Conservation (phyloP, 2,329 filamentous ascomycete species). For the Aphanocladium album region DNA sequence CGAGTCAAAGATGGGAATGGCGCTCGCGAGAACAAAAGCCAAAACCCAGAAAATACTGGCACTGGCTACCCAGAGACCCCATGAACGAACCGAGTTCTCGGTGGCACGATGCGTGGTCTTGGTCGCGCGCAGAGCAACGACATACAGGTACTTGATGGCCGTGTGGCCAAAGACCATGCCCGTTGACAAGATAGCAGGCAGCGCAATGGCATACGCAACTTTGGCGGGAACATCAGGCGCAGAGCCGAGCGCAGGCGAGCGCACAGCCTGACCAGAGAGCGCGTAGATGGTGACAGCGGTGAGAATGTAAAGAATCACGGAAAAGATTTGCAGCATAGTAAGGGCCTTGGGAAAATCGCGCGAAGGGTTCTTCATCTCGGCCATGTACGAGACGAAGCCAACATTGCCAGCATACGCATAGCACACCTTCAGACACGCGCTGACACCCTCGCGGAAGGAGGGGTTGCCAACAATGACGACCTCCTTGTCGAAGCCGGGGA, state of each 20-base stretch:
- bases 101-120: conserved; percentile 30
- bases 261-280: conserved; percentile 26
- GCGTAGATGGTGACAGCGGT: conserved; percentile 28
- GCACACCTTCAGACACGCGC: conserved; percentile 29
- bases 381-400: conserved; percentile 31
- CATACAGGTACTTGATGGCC: conserved; percentile 30
- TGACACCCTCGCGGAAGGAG: conserved; percentile 27
- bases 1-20: conserved; percentile 34
- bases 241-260: conserved; percentile 30
- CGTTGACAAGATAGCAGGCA: conserved; percentile 27
- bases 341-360: conserved; percentile 28
- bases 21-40: conserved; percentile 31
- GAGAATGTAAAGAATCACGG: conserved; percentile 28
- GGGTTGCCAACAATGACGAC: conserved; percentile 26
- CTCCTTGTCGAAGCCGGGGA: conserved; percentile 24
- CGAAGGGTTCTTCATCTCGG: conserved; percentile 29
- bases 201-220: conserved; percentile 26
- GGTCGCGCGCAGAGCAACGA: conserved; percentile 28
- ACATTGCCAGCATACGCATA: conserved; percentile 35
- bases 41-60: conserved; percentile 30
- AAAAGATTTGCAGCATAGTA: conserved; percentile 27
- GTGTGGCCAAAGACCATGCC: conserved; percentile 28
- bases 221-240: conserved; percentile 28
- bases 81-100: conserved; percentile 27
- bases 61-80: conserved; percentile 30